Base-by-base conservation (phyloP, 2,329 filamentous ascomycete genomes). In the Colletotrichum cereale region DNA sequence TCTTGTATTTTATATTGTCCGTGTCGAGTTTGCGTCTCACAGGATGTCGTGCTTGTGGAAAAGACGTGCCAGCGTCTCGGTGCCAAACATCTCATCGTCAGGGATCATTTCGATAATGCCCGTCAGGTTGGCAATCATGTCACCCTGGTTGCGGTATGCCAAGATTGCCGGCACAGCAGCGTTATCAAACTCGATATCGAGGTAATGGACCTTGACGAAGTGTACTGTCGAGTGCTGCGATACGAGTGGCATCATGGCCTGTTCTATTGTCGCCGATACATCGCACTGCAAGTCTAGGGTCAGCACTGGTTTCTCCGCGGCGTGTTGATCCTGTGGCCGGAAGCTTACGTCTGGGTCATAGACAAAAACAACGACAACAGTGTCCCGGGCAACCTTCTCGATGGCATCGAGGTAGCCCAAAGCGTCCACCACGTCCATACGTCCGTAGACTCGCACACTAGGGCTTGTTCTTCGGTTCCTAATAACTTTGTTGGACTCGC, bases 321-420 rank as follows among this genome's bases (percentile, higher is more conserved):
- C 26, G 40, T 48, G 44, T 5, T 7, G 61, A n/a, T 34, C 10
- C 12, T 44, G n/a, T n/a, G n/a, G 21, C 29, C 52, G 53, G 62
- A 64, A 62, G 83, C 90, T 80, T 88, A 97, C 95, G 86, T 93
- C 88, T 73, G 93, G 89, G 78, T 98, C 95, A 81, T 95, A 96
- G 75, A 99, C 95, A 83, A 96, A 97, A 36, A 99, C 96, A 2
- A 98, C 92, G 2, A 98, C 95, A 4, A 93, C 88, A 0, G 94
- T 96, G 57, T 96, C 93, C 58, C 91, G 83, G 48, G 90, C 87
- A 5, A 96, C 94, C 82, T 94, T 96, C 84, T 99, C 96, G 76
- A 98, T 94, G 66, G 96, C 95, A 81, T 98, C 95, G n/a, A 99
- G 88, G 78, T 97, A 99, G 24, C 95, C 96, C 74, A 92, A 86